These are phyloP conservation scores for Metarhizium humberi DNA, from an alignment of 2,329 filamentous ascomycete species.

Conservation along the genomic window DNA sequence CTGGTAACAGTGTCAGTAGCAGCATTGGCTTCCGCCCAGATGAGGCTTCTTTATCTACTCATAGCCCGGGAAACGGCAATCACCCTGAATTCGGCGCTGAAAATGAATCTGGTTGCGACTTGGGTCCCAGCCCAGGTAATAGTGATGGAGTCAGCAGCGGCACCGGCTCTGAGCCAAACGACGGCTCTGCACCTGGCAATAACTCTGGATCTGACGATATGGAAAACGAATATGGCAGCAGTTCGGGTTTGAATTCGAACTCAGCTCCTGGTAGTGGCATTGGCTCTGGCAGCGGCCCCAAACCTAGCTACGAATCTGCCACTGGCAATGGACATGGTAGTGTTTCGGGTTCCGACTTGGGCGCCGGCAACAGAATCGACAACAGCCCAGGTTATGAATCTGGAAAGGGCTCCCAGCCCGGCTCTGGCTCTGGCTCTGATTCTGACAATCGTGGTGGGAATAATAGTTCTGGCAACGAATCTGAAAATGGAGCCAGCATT, in stretches of 20 bases:
- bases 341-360: no score
- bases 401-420: neutral
- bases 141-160: neutral
- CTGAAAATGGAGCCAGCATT: no score
- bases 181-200: neutral
- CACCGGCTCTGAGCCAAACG: neutral
- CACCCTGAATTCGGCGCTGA: no score
- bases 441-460: neutral
- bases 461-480: neutral
- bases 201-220: neutral
- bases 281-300: neutral
- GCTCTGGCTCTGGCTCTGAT: neutral
- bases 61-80: no score
- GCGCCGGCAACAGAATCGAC: no score
- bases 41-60: no score
- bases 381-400: no score
- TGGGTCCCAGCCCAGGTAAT: no score
- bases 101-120: no score
- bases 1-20: no score
- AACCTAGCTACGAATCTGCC: neutral
- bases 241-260: neutral
- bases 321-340: no score
- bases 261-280: neutral
- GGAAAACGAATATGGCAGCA: neutral
- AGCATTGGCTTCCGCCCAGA: no score